Percentiles rank a stretch among this genome's conserved stretches.
phyloP scores from a whole-genome alignment of 257 asterid species.

The Prunella vulgaris region DNA sequence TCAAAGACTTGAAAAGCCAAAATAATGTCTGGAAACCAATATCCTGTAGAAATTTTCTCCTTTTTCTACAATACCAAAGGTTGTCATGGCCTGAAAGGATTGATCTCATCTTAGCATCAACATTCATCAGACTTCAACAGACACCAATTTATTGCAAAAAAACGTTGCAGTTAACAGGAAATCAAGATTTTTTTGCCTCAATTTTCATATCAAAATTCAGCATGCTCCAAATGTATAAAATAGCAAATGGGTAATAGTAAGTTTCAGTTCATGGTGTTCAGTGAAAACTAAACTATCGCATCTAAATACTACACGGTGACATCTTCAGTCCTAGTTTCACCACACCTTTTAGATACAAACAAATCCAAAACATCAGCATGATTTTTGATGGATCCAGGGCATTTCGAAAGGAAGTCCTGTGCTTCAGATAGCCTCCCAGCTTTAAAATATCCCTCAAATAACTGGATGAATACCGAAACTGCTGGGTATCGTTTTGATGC shows the following conservation, averaged over 20 bases:
- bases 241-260: not conserved
- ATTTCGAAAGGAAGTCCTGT: slow-evolving; percentile 61
- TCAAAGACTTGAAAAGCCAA: not conserved
- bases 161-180: not conserved
- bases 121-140: slow-evolving; percentile 3
- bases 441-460: slow-evolving; percentile 58
- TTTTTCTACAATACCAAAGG: not conserved
- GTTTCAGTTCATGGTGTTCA: slow-evolving; percentile 2
- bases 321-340: slow-evolving; percentile 21
- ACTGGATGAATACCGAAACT: slow-evolving; percentile 37
- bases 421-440: slow-evolving; percentile 60
- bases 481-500: slow-evolving; percentile 51
- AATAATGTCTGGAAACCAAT: not conserved
- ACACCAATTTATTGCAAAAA: not conserved
- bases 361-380: slow-evolving; percentile 70
- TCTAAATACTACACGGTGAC: slow-evolving; percentile 35
- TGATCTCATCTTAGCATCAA: not conserved
- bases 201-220: slow-evolving; percentile 8
- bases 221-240: slow-evolving; percentile 4
- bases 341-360: slow-evolving; percentile 38
- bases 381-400: slow-evolving; percentile 57
- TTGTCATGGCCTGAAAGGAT: not conserved
- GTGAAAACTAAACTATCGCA: slow-evolving; percentile 26
- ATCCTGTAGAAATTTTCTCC: not conserved
- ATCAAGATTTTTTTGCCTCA: not conserved